Evolutionary conservation across 345 rosid species (phyloP).

Genomic region (Rubroshorea leprosula): DNA sequence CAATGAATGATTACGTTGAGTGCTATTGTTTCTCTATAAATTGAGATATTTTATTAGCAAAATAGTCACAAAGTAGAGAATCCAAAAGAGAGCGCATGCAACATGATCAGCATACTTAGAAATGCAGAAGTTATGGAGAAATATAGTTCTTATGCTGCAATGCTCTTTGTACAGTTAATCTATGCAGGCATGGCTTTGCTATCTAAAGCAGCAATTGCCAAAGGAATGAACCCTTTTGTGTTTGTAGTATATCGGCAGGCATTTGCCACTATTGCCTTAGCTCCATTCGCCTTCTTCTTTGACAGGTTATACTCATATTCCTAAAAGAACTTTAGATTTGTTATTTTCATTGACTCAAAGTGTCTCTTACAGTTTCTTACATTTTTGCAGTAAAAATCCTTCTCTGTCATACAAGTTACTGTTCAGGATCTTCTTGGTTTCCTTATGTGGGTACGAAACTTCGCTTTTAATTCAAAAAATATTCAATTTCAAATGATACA

Average conservation of each 20-base stretch:
- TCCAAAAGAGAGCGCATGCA: slow-evolving; percentile 4
- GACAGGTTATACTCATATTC: slow-evolving; percentile 61
- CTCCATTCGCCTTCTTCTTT: slow-evolving; percentile 67
- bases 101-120: slow-evolving; percentile 21
- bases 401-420: slow-evolving; percentile 35
- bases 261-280: slow-evolving; percentile 53
- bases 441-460: slow-evolving; percentile 42
- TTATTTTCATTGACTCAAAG: neutral
- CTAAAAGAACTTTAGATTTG: neutral
- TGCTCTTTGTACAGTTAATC: slow-evolving; percentile 51
- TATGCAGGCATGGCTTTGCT: slow-evolving; percentile 84
- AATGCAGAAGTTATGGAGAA: slow-evolving; percentile 16
- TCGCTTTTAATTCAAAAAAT: too few relatives aligned
- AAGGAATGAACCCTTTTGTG: slow-evolving; percentile 73
- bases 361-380: neutral
- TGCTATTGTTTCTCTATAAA: neutral
- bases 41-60: neutral
- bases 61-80: neutral
- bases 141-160: slow-evolving; percentile 53
- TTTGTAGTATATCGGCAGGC: slow-evolving; percentile 82
- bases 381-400: slow-evolving; percentile 32
- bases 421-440: slow-evolving; percentile 46
- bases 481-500: too few relatives aligned
- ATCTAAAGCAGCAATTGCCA: slow-evolving; percentile 64
- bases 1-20: neutral